Base-by-base conservation (phyloP, 768 basidiomycete species). In the Cystofilobasidium ferigula region DNA sequence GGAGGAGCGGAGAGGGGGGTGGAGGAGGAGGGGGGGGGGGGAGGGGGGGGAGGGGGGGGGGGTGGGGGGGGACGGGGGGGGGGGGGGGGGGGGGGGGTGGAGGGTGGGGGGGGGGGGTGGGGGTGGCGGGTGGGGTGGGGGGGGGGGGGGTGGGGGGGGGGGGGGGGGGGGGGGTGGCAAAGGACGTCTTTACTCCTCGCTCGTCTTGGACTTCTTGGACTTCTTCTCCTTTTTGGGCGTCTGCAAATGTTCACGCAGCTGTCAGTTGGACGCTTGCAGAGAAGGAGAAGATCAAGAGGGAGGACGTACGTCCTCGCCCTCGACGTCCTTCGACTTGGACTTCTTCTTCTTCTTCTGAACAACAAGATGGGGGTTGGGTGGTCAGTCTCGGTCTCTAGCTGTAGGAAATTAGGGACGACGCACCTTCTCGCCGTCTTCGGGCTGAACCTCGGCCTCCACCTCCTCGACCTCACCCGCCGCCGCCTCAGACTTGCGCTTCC, bases 401-500 rank as follows among this genome's bases (percentile, higher is more conserved):
- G n/a, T n/a, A n/a, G n/a, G n/a, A n/a, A n/a, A n/a, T n/a, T n/a
- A 1, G 1, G 30, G 32, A 47, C 65, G n/a, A 3, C 40, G 30
- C 67, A 61, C 57, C 68, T 67, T 67, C 66, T 69, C 62, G 51
- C 67, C 67, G 35, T 68, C 63, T 43, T 69, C 63, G 16, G 40
- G 61, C n/a, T 28, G 26, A 24, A 40, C 59, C 32, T 53, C 64
- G 12, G 16, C 63, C 22, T 22, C 28, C 4, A 5, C 57, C 40
- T 62, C 56, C 20, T 13, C 48, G 24, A 16, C 54, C 16, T 36
- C 57, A 8, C 26, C 64, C 14, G 54, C 58, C n/a, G 66, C 70
- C 14, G 68, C 72, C 24, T 69, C 71, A 3, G 67, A 66, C 64
- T 76, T 76, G 12, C 87, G 83, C 76, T 89, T 90, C 61, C 88